Evolutionary conservation across 306 rosid genomes (phyloP).

Genomic region (Dicorynia guianensis): DNA sequence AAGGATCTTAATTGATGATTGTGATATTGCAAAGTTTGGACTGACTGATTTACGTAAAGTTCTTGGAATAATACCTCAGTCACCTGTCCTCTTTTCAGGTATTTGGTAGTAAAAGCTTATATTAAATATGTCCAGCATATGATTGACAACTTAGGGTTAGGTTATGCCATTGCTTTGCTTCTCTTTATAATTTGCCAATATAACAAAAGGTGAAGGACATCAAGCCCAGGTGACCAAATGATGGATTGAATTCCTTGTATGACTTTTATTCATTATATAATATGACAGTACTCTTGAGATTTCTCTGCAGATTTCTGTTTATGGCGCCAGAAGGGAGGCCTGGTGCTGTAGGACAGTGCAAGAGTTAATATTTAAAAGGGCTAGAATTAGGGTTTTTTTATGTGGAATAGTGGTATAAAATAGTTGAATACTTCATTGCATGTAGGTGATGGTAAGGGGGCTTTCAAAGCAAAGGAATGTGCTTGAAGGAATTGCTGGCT

Average conservation of each 20-base stretch:
- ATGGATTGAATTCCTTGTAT: background rate
- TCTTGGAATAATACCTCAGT: constrained; percentile 88
- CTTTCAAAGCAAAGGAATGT: no score
- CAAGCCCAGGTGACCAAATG: background rate
- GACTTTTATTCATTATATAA: background rate
- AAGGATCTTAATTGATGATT: constrained; percentile 76
- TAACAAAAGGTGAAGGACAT: background rate
- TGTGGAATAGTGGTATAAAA: no score
- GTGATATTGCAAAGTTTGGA: constrained; percentile 80
- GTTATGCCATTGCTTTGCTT: constrained; percentile 47
- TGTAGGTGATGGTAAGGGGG: no score
- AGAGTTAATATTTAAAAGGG: no score
- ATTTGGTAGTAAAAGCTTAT: constrained; percentile 7
- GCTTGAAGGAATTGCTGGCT: no score
- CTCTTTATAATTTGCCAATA: background rate
- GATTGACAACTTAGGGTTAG: constrained; percentile 49
- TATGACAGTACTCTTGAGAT: background rate
- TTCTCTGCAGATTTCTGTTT: background rate
- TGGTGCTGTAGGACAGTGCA: background rate
- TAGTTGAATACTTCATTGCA: no score
- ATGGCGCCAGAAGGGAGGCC: background rate
- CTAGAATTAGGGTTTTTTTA: no score
- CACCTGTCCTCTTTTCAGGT: constrained; percentile 96
- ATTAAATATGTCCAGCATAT: constrained; percentile 43
- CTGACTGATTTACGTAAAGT: constrained; percentile 81